Base-by-base conservation (phyloP, 306 rosid species). In the Hippophae gyantsensis region DNA sequence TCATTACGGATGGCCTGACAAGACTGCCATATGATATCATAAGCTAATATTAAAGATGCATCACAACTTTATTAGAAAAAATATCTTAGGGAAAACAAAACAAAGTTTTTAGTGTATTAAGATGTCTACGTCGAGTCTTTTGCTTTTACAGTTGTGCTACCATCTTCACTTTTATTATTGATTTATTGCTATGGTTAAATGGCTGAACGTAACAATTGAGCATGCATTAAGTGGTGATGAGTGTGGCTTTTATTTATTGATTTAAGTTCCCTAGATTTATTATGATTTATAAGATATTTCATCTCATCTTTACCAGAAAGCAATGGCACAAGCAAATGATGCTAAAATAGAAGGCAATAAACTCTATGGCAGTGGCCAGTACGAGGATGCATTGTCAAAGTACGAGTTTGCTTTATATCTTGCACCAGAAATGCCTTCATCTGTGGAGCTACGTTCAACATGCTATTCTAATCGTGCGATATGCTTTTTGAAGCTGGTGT, bases 341-440 rank as follows among this genome's bases (percentile, higher is more conserved):
- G 86, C 88, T 0, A 90, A 87, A 69, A 8, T 76, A 61, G 92
- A 81, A 76, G 98, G 98, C 60, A 92, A 92, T 69, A 73, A 72
- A 41, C 75, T 78, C 58, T 92, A 79, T 70, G 79, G 76, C 48
- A 75, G 72, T 41, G 95, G 85, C 40, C 79, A 74, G 60, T 92
- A 69, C 70, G 93, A 85, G 71, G 96, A 87, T 80, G 98, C 98
- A 18, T 56, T 85, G 13, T 66, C 64, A 6, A 73, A 76, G 57
- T 87, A 85, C 64, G 96, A 85, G 64, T 76, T 67, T 60, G 89
- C 92, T 48, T 71, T 90, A 56, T 82, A 81, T 48, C 63, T 71
- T 60, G 84, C 86, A 10, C 84, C 92, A 26, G 92, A 81, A 65
- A 72, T 74, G 77, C 80, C 92, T 62, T 72, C 87, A 9, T 73